Base-by-base conservation (phyloP, 2,329 filamentous ascomycete species). In the Pseudogymnoascus destructans region DNA sequence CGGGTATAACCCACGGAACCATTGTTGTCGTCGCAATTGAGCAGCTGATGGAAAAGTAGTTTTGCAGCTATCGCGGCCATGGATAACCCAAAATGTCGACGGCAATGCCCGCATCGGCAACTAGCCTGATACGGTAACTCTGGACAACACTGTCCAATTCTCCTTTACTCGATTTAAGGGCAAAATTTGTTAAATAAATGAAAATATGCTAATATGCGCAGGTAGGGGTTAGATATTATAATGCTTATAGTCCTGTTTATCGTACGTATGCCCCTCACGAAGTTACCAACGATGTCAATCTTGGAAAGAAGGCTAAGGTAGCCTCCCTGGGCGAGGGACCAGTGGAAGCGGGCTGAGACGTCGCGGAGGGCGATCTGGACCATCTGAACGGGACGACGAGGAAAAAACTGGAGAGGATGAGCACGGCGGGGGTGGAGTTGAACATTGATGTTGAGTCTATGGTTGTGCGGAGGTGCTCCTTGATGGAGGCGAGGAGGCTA, bases 371-470 rank as follows among this genome's bases (percentile, higher is more conserved):
- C 62, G 13, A 68, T 55, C 1, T 61, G 58, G 11, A 63, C 59
- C 2, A 62, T 59, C 42, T 65, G 59, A 1, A 36, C 4, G 11
- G 62, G 4, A 63, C 57, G 2, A 58, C 56, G 19, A 61, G 55
- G 17, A 65, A 54, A 42, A 67, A 68, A 4, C 63, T 62, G 2
- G 65, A 15, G 9, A 73, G 35, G 5, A 72, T 61, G 10, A 73
- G 42, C 1, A 68, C 33, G 2, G 70, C 63, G 1, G 67, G 64
- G 0, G 63, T 52, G 3, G 66, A 66, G 15, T 62, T 56, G 10
- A 70, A 58, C 5, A 70, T 58, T 17, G 59, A 40, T 11, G 65
- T 58, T 3, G 67, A 63, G 25, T 59, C 57, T 21, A 59, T 56
- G 11, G 64, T 38, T 1, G 59, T 59, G n/a, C 57, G 60, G 1